These are phyloP conservation scores for Debaryomycetaceae sp. DNA, from an alignment of 1,139 yeast species.

Conservation along the genomic window DNA sequence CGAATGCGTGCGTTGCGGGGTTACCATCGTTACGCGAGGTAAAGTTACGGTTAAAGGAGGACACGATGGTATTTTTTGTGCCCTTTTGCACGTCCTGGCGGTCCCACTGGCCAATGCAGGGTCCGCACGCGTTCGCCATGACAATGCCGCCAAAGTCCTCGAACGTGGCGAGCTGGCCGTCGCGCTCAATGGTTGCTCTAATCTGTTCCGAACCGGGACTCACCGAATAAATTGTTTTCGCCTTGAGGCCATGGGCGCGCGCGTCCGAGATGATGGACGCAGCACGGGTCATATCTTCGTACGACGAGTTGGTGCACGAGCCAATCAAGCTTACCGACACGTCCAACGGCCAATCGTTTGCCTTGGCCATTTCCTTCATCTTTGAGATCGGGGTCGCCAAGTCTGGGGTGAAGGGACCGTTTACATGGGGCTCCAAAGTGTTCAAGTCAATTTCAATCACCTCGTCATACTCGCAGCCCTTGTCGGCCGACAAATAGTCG, in stretches of 20 bases:
- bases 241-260: slow-evolving; percentile 77
- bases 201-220: slow-evolving; percentile 99
- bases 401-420: slow-evolving; percentile 99
- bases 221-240: slow-evolving; percentile 85
- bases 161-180: slow-evolving; percentile 85
- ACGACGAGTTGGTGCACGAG: slow-evolving; percentile 98
- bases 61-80: slow-evolving; percentile 95
- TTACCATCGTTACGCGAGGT: slow-evolving; percentile 98
- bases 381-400: slow-evolving; percentile 94
- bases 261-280: slow-evolving; percentile 92
- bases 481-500: slow-evolving; percentile 82
- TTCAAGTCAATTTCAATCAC: slow-evolving; percentile 88
- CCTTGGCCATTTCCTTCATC: slow-evolving; percentile 79
- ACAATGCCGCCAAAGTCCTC: slow-evolving; percentile 91
- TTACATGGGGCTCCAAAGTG: slow-evolving; percentile 93
- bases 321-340: slow-evolving; percentile 96
- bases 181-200: slow-evolving; percentile 97
- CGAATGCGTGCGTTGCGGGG: slow-evolving; percentile 96
- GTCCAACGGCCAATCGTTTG: slow-evolving; percentile 89
- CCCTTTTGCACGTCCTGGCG: slow-evolving; percentile 96
- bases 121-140: slow-evolving; percentile 98
- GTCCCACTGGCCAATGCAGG: slow-evolving; percentile 99
- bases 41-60: slow-evolving; percentile 98
- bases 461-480: slow-evolving; percentile 93
- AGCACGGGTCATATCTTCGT: slow-evolving; percentile 97